Conservation (phyloP, 148 eudicot species). For the Pouteria glomerata region DNA sequence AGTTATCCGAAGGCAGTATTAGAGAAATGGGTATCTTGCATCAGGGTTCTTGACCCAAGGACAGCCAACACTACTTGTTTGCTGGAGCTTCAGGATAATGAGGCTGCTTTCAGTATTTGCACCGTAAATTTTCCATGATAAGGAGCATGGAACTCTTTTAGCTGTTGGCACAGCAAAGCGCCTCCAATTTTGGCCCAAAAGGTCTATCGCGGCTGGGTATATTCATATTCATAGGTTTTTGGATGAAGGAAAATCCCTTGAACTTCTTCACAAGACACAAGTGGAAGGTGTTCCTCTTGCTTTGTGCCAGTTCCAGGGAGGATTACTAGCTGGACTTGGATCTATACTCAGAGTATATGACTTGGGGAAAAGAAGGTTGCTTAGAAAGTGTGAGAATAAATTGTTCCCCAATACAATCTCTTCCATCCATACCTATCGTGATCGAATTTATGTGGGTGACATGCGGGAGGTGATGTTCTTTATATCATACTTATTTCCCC, state of each 20-base stretch:
- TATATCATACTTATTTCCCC: neutral
- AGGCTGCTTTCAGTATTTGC: slow-evolving; percentile 93
- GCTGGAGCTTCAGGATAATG: slow-evolving; percentile 97
- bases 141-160: slow-evolving; percentile 91
- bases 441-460: slow-evolving; percentile 97
- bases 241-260: slow-evolving; percentile 84
- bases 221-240: slow-evolving; percentile 89
- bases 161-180: slow-evolving; percentile 98
- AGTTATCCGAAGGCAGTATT: slow-evolving; percentile 92
- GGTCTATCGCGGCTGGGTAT: slow-evolving; percentile 67
- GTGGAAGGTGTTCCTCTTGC: slow-evolving; percentile 97
- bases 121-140: slow-evolving; percentile 93
- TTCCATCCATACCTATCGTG: slow-evolving; percentile 87
- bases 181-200: slow-evolving; percentile 86
- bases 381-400: slow-evolving; percentile 97
- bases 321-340: slow-evolving; percentile 91
- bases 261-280: slow-evolving; percentile 94
- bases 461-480: slow-evolving; percentile 81
- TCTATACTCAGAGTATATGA: slow-evolving; percentile 87
- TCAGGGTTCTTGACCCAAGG: slow-evolving; percentile 91
- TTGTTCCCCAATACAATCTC: slow-evolving; percentile 81
- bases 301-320: slow-evolving; percentile 88
- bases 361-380: slow-evolving; percentile 84
- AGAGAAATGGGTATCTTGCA: slow-evolving; percentile 96
- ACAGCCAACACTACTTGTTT: slow-evolving; percentile 71